Evolutionary conservation across 2,329 filamentous ascomycete genomes (phyloP).

Genomic region (Aschersonia sp.): DNA sequence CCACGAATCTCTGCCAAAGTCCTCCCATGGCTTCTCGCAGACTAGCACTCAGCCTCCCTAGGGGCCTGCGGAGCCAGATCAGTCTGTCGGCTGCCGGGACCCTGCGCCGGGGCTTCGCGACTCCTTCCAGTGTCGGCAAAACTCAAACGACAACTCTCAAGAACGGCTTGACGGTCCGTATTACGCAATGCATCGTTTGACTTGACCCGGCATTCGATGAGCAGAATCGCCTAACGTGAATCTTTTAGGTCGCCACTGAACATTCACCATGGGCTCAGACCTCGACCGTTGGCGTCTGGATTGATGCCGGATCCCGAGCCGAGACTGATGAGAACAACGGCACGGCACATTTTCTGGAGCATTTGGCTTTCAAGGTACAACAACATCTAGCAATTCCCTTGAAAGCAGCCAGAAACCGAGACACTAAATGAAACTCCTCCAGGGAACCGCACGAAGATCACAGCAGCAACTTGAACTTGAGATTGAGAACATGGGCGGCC

Average conservation of each 20-base stretch:
- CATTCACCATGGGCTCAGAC: constrained; percentile 98
- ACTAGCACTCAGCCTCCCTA: constrained; percentile 88
- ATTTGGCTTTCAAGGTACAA: constrained; percentile 95
- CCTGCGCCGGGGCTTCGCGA: constrained; percentile 78
- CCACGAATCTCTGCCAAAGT: constrained; percentile 33
- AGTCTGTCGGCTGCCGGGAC: constrained; percentile 66
- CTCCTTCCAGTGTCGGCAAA: constrained; percentile 66
- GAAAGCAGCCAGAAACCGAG: background rate
- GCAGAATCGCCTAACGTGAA: constrained; percentile 13
- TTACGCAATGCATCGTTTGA: constrained; percentile 3
- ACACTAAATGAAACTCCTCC: background rate
- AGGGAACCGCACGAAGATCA: constrained; percentile 87
- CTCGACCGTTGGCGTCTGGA: constrained; percentile 97
- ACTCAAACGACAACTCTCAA: constrained; percentile 92
- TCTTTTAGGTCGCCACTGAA: constrained; percentile 77
- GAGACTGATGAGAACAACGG: constrained; percentile 98
- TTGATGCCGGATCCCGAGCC: constrained; percentile 94
- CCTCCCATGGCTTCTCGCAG: constrained; percentile 84
- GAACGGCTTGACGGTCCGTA: constrained; percentile 86
- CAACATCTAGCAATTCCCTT: background rate
- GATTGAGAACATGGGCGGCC: constrained; percentile 99
- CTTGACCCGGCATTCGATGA: background rate
- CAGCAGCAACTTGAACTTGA: constrained; percentile 98
- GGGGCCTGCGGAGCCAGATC: constrained; percentile 77
- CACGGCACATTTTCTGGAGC: constrained; percentile 98